Evolutionary conservation across 129 eudicot genomes (phyloP).

Genomic region (Logfia minima): DNA sequence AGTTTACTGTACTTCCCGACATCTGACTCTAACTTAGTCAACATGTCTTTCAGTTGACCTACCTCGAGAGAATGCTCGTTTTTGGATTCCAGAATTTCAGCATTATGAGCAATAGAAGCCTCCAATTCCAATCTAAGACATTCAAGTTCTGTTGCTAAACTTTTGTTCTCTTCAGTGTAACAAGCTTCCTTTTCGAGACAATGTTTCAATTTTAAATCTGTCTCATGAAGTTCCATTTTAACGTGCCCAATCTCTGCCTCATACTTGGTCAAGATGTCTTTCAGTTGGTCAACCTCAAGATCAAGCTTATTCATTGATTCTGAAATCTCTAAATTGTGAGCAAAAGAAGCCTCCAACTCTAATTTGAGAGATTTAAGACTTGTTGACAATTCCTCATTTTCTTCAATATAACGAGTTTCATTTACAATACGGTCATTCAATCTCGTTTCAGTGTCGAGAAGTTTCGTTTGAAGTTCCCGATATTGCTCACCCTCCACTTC

Average conservation of each 20-base stretch:
- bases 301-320: slow-evolving; percentile 40
- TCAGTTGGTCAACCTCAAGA: slow-evolving; percentile 19
- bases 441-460: slow-evolving; percentile 26
- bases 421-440: slow-evolving; percentile 24
- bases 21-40: slow-evolving; percentile 34
- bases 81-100: slow-evolving; percentile 42
- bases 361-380: slow-evolving; percentile 33
- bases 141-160: slow-evolving; percentile 24
- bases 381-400: slow-evolving; percentile 19
- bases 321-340: slow-evolving; percentile 42
- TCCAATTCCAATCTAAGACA: slow-evolving; percentile 49
- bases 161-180: slow-evolving; percentile 24
- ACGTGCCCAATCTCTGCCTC: slow-evolving; percentile 21
- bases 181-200: slow-evolving; percentile 13
- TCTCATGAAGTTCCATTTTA: slow-evolving; percentile 9
- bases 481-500: slow-evolving; percentile 20
- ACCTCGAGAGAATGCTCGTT: slow-evolving; percentile 44
- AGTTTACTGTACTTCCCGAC: slow-evolving; percentile 11
- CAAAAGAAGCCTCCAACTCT: slow-evolving; percentile 45
- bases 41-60: slow-evolving; percentile 35
- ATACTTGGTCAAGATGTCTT: slow-evolving; percentile 31
- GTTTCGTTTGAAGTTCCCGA: slow-evolving; percentile 40
- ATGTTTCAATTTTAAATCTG: slow-evolving; percentile 10
- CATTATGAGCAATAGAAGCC: slow-evolving; percentile 40
- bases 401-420: slow-evolving; percentile 38